Percentiles rank a stretch among this genome's conserved stretches.
Evolutionary conservation across 2,329 filamentous ascomycete species (phyloP).

Genomic region (Aspergillus niger): DNA sequence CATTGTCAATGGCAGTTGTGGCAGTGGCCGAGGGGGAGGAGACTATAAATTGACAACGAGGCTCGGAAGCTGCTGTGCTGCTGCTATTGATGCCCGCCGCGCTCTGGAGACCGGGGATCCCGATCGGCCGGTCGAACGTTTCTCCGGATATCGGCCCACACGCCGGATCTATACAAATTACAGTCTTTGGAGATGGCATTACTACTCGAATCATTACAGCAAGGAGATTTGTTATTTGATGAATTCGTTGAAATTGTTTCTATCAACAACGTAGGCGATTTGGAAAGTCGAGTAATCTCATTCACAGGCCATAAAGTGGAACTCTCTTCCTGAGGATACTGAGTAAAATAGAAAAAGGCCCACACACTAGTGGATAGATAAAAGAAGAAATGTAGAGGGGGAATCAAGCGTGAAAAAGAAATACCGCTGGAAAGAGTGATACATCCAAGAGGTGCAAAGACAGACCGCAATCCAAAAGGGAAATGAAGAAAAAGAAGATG

Average conservation of each 20-base stretch:
- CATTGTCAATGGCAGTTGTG: constrained; percentile 31
- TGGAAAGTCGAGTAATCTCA: not conserved
- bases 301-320: not conserved
- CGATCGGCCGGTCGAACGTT: not conserved
- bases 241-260: not conserved
- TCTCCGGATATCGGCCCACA: constrained; percentile 6
- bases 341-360: not conserved
- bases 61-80: constrained; percentile 29
- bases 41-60: constrained; percentile 23
- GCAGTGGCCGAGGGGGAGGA: constrained; percentile 14
- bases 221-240: not conserved
- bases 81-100: constrained; percentile 38
- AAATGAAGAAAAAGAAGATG: not conserved
- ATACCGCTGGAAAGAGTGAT: constrained; percentile 4
- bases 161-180: not conserved
- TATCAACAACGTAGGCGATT: not conserved
- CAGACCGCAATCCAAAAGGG: not conserved
- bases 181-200: no score
- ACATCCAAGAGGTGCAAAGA: not conserved
- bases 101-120: constrained; percentile 24
- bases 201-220: not conserved
- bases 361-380: not conserved
- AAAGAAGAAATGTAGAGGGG: not conserved
- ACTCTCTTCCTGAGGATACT: not conserved
- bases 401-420: constrained; percentile 2